phyloP scores from a whole-genome alignment of 768 basidiomycete genomes.

The Leccinum incarnatum region DNA sequence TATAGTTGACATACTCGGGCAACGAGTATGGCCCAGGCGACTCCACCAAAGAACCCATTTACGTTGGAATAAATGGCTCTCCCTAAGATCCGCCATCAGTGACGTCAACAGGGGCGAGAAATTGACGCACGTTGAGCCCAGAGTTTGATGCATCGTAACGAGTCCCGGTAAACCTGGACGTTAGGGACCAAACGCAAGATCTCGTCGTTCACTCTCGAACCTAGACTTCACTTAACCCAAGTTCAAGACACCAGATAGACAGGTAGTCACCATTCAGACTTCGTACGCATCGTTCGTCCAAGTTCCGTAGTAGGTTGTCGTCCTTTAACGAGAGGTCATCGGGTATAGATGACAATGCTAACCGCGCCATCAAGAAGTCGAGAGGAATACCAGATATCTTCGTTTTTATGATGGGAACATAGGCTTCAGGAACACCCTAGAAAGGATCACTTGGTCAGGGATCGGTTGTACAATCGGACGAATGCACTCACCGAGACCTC shows the following conservation, averaged over 20 bases:
- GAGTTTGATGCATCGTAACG: slow-evolving; percentile 92
- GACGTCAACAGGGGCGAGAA: neutral
- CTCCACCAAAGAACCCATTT: slow-evolving; percentile 95
- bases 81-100: slow-evolving; percentile 43
- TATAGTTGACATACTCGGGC: slow-evolving; percentile 99
- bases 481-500: slow-evolving; percentile 78
- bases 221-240: slow-evolving; percentile 39
- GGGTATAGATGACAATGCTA: slow-evolving; percentile 83
- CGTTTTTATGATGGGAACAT: slow-evolving; percentile 91
- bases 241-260: slow-evolving; percentile 4
- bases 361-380: slow-evolving; percentile 90
- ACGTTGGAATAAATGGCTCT: slow-evolving; percentile 98
- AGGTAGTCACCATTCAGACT: slow-evolving; percentile 75
- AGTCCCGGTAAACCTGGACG: slow-evolving; percentile 90
- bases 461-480: neutral
- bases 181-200: slow-evolving; percentile 94
- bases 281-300: slow-evolving; percentile 93
- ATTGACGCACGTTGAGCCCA: slow-evolving; percentile 89
- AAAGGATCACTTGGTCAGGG: slow-evolving; percentile 6
- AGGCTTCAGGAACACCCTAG: slow-evolving; percentile 95
- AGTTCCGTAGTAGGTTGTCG: slow-evolving; percentile 85
- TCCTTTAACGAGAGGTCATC: slow-evolving; percentile 89
- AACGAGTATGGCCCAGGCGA: slow-evolving; percentile 99
- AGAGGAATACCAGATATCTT: slow-evolving; percentile 91
- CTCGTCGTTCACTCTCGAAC: slow-evolving; percentile 93